Base-by-base conservation (phyloP, 140 eudicot species). In the Cichorium intybus region DNA sequence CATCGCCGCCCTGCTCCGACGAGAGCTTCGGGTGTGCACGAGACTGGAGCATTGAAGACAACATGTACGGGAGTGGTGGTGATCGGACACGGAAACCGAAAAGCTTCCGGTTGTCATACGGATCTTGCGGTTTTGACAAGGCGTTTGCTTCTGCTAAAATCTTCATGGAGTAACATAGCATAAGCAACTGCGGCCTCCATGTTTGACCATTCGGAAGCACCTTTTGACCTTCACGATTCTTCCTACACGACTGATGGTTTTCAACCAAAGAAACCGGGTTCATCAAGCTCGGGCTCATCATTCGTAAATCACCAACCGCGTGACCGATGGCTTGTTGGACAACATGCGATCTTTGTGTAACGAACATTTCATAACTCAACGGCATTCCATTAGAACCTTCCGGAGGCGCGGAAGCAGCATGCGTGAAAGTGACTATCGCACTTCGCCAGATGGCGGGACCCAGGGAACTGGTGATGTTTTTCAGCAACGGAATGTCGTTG, bases 381-480 rank as follows among this genome's bases (percentile, higher is more conserved):
- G 99, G 90, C 57, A 85, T 28, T 29, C 99, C 99, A 23, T 87
- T 75, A 15, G 99, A 95, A 3, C 99, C 99, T 48, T 93, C 99
- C 4, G 99, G 99, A 10, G 99, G 99, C 18, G 99, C 99, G 49
- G 90, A 83, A 6, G 95, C 86, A 10, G 82, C 95, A 73, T 93
- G 99, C 4, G 99, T 89, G 4, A 93, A 90, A 24, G 99, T 84
- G 64, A 93, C 89, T 24, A 93, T 80, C 6, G 85, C 88, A 58
- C 77, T 89, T 62, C 95, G 80, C 99, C 95, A 93, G 26, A 86
- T 84, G 6, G 99, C 62, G 1, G 88, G 58, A 20, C 99, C 99
- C 31, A 93, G 87, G 14, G 80, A 34, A 58, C 62, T 57, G 0
- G 95, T 84, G 34, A 93, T 75, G 6, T 88, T 86, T 56, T 69